Evolutionary conservation across 352 stramenopile species (phyloP).

Genomic region (Phytopythium delawarense): DNA sequence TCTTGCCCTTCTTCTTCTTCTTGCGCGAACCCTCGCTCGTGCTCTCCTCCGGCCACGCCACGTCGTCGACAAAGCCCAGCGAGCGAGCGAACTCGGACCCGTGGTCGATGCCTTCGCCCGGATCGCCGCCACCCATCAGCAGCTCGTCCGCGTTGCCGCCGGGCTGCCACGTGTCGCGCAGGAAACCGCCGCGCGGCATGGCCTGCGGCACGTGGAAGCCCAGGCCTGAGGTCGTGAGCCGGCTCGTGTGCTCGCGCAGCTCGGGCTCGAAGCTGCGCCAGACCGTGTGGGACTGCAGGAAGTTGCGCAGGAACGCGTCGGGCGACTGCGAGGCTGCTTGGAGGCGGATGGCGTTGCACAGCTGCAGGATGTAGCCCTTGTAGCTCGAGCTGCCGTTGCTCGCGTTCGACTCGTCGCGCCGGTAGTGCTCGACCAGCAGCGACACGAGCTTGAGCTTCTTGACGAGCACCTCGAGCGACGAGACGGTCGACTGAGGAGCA

Average conservation of each 20-base stretch:
- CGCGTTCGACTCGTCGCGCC: conserved; percentile 41
- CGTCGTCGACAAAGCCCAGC: conserved; percentile 81
- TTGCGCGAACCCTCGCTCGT: conserved; percentile 39
- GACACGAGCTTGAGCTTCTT: conserved; percentile 89
- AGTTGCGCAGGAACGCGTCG: conserved; percentile 86
- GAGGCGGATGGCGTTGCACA: conserved; percentile 86
- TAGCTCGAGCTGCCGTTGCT: conserved; percentile 78
- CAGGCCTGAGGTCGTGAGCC: conserved; percentile 55
- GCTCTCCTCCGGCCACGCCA: conserved; percentile 76
- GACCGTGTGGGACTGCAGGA: conserved; percentile 85
- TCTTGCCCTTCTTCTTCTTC: conserved; percentile 77
- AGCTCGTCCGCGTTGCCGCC: conserved; percentile 41
- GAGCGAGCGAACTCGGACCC: conserved; percentile 77
- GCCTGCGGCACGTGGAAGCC: conserved; percentile 74
- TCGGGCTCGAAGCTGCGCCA: conserved; percentile 77
- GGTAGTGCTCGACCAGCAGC: conserved; percentile 79
- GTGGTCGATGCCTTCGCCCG: conserved; percentile 66
- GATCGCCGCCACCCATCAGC: conserved; percentile 42
- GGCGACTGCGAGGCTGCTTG: conserved; percentile 86
- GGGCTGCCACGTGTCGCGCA: conserved; percentile 65
- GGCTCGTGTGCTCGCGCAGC: conserved; percentile 48
- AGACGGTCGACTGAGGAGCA: neutral
- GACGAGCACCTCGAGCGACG: conserved; percentile 72
- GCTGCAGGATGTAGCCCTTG: conserved; percentile 85
- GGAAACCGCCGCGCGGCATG: conserved; percentile 43